Percentiles rank a stretch among this genome's conserved stretches.
These are phyloP conservation scores for Dittrichia graveolens DNA, from an alignment of 129 eudicot genomes.

Conservation along the genomic window DNA sequence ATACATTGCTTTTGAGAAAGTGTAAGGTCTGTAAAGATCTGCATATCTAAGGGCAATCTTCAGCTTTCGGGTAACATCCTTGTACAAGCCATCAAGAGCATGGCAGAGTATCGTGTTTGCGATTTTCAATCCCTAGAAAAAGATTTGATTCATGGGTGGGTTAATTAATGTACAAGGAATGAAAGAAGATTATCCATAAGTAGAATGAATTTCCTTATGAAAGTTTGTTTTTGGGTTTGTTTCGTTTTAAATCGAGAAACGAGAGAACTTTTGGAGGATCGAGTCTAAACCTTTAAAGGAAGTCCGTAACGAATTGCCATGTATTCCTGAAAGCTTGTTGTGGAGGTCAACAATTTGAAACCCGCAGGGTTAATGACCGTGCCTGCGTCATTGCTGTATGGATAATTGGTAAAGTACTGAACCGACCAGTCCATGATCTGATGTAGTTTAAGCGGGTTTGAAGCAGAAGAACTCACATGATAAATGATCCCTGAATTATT, in stretches of 20 bases:
- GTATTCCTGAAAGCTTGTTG: constrained; percentile 46
- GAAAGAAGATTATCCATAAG: too few relatives aligned
- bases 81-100: not conserved
- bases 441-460: constrained; percentile 40
- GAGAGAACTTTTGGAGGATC: too few relatives aligned
- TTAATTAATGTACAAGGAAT: too few relatives aligned
- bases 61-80: not conserved
- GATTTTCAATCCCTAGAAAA: not conserved
- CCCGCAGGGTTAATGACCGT: constrained; percentile 33
- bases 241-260: too few relatives aligned
- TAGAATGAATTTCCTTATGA: too few relatives aligned
- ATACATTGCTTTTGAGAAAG: not conserved
- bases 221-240: too few relatives aligned
- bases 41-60: not conserved
- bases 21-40: not conserved
- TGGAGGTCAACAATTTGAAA: constrained; percentile 25
- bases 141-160: not conserved
- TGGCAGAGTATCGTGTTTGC: not conserved
- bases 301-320: constrained; percentile 39
- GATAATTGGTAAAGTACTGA: constrained; percentile 40
- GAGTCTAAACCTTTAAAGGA: constrained; percentile 36
- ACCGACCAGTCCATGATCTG: constrained; percentile 17
- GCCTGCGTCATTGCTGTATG: constrained; percentile 36
- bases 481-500: constrained; percentile 22
- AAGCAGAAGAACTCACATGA: constrained; percentile 54